These are phyloP conservation scores for Blastomyces gilchristii DNA, from an alignment of 2,329 filamentous ascomycete species.

Conservation along the genomic window DNA sequence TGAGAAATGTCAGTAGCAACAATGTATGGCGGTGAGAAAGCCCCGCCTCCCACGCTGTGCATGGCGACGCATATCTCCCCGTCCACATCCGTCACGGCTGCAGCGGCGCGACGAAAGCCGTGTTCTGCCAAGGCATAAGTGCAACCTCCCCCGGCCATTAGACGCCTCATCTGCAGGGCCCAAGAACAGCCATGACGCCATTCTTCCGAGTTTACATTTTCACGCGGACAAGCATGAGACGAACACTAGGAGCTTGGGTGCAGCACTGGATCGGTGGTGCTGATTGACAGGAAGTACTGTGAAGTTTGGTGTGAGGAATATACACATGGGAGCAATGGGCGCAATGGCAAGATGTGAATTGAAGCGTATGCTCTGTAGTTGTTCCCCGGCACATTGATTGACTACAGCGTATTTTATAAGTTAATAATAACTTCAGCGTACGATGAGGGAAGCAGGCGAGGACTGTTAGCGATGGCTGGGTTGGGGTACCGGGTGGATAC, in stretches of 20 bases:
- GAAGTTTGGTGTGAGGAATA: too few relatives aligned
- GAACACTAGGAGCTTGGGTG: neutral
- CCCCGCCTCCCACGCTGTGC: neutral
- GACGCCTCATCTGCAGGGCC: neutral
- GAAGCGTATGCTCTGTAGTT: neutral
- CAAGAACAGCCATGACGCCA: slow-evolving; percentile 1
- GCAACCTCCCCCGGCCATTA: neutral
- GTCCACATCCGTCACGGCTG: neutral
- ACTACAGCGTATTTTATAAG: too few relatives aligned
- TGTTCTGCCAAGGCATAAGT: neutral
- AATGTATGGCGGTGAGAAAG: neutral
- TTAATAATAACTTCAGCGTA: too few relatives aligned
- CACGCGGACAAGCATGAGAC: neutral
- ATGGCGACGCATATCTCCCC: neutral
- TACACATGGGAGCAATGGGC: neutral
- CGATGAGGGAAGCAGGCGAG: neutral
- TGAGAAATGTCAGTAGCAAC: neutral
- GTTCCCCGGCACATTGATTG: too few relatives aligned
- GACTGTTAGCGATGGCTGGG: neutral
- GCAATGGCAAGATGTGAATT: neutral
- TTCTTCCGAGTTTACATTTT: neutral
- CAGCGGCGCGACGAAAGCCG: neutral
- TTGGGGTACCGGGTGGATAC: slow-evolving; percentile 5
- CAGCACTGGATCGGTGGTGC: neutral
- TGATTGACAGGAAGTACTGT: neutral